Evolutionary conservation across 1,284 basidiomycete genomes (phyloP).

Genomic region (Boletus holoroseus): DNA sequence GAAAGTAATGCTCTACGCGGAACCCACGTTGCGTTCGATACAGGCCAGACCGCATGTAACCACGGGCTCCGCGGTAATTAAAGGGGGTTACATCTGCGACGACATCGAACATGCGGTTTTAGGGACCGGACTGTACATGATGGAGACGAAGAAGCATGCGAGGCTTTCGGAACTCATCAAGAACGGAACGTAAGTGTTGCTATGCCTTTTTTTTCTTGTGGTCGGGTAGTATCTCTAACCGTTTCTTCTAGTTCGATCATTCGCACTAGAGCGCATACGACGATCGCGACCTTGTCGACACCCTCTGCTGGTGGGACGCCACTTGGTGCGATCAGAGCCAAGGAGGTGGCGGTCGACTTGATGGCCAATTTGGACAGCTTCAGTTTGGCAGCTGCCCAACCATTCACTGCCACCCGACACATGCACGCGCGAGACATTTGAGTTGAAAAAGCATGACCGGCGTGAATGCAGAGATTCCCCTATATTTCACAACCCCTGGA

Average conservation of each 20-base stretch:
- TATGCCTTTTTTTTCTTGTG: background rate
- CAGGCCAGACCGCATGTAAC: background rate
- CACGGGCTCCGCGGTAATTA: conserved; percentile 16
- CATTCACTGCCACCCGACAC: background rate
- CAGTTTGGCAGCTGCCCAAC: background rate
- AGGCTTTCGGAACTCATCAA: conserved; percentile 42
- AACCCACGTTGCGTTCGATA: conserved; percentile 13
- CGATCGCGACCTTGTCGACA: conserved; percentile 19
- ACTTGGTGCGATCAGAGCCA: conserved; percentile 24
- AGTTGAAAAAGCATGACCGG: background rate
- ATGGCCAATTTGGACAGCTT: conserved; percentile 10
- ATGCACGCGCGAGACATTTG: conserved; percentile 2
- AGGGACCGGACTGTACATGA: conserved; percentile 43
- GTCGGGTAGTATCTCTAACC: conserved; percentile 9
- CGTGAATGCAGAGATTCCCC: conserved; percentile 7
- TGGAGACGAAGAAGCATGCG: conserved; percentile 40
- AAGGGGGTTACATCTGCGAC: conserved; percentile 12
- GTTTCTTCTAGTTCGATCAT: conserved; percentile 20
- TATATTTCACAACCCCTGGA: conserved; percentile 6
- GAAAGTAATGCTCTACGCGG: conserved; percentile 38
- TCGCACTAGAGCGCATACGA: conserved; percentile 33
- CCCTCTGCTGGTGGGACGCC: conserved; percentile 20
- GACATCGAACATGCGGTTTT: conserved; percentile 30
- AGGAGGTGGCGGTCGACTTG: conserved; percentile 24
- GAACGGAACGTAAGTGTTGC: conserved; percentile 39